phyloP scores from a whole-genome alignment of 495 filamentous ascomycete species.

The Saxophila tyrrhenica region DNA sequence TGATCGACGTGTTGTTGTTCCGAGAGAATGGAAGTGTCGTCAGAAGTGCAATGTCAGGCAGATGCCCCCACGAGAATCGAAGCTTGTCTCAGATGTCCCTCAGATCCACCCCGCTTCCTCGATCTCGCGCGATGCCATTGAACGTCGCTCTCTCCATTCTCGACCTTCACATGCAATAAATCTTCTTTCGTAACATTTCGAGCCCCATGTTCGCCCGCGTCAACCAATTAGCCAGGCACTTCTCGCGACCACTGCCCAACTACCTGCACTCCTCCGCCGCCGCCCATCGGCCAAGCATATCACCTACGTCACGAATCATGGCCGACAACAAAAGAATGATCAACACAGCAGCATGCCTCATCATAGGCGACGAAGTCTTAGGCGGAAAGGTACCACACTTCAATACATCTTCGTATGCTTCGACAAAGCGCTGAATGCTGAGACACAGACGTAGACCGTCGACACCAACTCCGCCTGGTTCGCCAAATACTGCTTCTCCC shows the following conservation, averaged over 20 bases:
- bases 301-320: slow-evolving; percentile 44
- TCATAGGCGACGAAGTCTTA: slow-evolving; percentile 94
- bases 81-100: neutral
- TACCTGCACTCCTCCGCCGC: slow-evolving; percentile 41
- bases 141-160: no score
- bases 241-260: slow-evolving; percentile 50
- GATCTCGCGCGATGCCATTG: no score
- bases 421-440: slow-evolving; percentile 2
- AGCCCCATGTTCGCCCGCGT: slow-evolving; percentile 61
- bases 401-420: neutral
- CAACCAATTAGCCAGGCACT: slow-evolving; percentile 59
- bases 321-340: slow-evolving; percentile 48
- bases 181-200: neutral
- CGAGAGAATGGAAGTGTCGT: no score
- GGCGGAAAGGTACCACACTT: slow-evolving; percentile 94
- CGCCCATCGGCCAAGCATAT: neutral
- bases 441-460: slow-evolving; percentile 41
- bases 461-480: slow-evolving; percentile 91
- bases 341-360: slow-evolving; percentile 82
- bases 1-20: no score
- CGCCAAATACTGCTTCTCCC: slow-evolving; percentile 82
- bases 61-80: neutral
- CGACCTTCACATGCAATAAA: neutral
- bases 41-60: neutral
- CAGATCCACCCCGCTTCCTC: neutral